Base-by-base conservation (phyloP, 371 early-diverging fungal genomes). In the Mucor lusitanicus region DNA sequence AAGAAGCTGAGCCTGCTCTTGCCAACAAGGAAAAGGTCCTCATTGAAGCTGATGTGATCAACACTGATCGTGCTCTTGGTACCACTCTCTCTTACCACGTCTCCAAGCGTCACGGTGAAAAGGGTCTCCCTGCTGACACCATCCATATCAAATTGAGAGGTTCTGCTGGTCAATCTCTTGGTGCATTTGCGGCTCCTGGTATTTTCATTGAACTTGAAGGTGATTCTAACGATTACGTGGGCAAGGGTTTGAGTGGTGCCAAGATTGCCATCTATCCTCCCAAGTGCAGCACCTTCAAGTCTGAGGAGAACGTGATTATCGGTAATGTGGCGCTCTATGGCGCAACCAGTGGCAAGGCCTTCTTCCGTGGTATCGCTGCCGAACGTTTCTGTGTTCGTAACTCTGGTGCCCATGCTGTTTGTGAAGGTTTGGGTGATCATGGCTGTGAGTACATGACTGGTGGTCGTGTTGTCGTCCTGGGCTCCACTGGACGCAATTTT, bases 361-460 rank as follows among this genome's bases (percentile, higher is more conserved):
- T 93, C 85, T 89, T 98, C 83, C 82, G 92, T 70, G 99, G 99
- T 75, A 86, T 97, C 61, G 97, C 97, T 55, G 97, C 97, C 19
- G 99, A 98, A 80, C 92, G 99, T 73, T 98, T 98, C 87, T 92
- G 94, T 64, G 97, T 98, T 59, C 91, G 99, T 76, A 98, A 98
- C 83, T 96, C 96, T 7, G 99, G 99, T 65, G 99, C 97, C 17
- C 79, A 78, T 57, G 96, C 97, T 40, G 97, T 98, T 5, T 93
- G 95, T 62, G 99, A 98, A 84, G 99, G 99, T 67, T 91, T 93
- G 8, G 97, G 99, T 64, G 99, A 98, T 81, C 99, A 98, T 77
- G 99, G 97, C 56, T 97, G 97, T 82, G 99, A 98, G 83, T 98
- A 98, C 86, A 97, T 97, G 97, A 97, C 97, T 13, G 97, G 96